Conservation (phyloP, 2,329 filamentous ascomycete genomes). For the Acrodontium crateriforme region DNA sequence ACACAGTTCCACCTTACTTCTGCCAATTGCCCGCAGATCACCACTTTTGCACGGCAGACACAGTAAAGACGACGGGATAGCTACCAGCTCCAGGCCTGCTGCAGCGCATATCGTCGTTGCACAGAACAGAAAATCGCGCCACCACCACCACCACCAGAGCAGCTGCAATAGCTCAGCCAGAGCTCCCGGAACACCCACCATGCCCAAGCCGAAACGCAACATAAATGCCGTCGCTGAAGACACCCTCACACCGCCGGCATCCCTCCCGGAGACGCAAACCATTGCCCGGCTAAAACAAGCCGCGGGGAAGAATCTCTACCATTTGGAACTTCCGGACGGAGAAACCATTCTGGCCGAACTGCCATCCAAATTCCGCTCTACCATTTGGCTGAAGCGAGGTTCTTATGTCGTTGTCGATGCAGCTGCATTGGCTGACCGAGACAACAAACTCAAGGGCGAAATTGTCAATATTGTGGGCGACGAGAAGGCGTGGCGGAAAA, state of each 20-base stretch:
- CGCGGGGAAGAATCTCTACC: slow-evolving; percentile 81
- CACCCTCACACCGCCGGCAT: slow-evolving; percentile 45
- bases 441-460: slow-evolving; percentile 71
- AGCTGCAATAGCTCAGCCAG: neutral
- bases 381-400: slow-evolving; percentile 83
- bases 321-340: slow-evolving; percentile 55
- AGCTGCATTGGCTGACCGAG: slow-evolving; percentile 46
- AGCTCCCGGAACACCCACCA: slow-evolving; percentile 21
- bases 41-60: no score
- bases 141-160: neutral
- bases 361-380: slow-evolving; percentile 72
- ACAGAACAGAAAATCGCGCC: no score
- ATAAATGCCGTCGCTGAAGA: slow-evolving; percentile 66
- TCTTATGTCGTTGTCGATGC: slow-evolving; percentile 77
- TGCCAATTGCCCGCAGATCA: no score
- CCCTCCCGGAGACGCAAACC: slow-evolving; percentile 37
- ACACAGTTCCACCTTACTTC: no score
- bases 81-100: no score
- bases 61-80: no score
- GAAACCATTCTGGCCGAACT: slow-evolving; percentile 64
- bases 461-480: slow-evolving; percentile 88
- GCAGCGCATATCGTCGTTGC: no score
- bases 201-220: slow-evolving; percentile 64
- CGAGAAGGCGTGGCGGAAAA: slow-evolving; percentile 84
- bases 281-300: slow-evolving; percentile 70